Evolutionary conservation across 2,329 filamentous ascomycete species (phyloP).

Genomic region (Fonsecaea nubica): DNA sequence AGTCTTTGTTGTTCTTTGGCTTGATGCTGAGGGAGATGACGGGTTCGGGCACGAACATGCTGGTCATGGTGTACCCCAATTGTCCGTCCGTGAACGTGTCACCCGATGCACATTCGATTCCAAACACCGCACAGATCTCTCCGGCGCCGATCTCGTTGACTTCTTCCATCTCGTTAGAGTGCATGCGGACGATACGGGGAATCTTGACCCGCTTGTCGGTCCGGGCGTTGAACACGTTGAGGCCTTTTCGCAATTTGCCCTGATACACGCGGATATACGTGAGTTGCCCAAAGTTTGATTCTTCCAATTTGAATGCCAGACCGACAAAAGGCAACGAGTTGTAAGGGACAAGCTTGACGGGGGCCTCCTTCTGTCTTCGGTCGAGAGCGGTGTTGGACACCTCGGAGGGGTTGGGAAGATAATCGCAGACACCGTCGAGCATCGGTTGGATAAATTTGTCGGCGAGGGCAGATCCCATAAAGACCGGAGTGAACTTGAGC

Average conservation of each 20-base stretch:
- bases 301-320: slow-evolving; percentile 97
- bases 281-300: slow-evolving; percentile 97
- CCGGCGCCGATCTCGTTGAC: slow-evolving; percentile 89
- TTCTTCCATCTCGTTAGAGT: slow-evolving; percentile 99
- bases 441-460: slow-evolving; percentile 96
- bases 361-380: slow-evolving; percentile 75
- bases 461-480: slow-evolving; percentile 94
- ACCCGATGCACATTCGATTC: slow-evolving; percentile 95
- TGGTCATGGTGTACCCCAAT: slow-evolving; percentile 92
- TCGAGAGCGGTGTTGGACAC: slow-evolving; percentile 90
- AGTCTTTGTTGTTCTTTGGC: slow-evolving; percentile 90
- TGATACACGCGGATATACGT: slow-evolving; percentile 99
- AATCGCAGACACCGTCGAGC: slow-evolving; percentile 95
- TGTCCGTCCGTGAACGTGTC: slow-evolving; percentile 97
- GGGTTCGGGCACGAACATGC: slow-evolving; percentile 95
- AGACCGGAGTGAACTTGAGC: slow-evolving; percentile 88
- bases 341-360: slow-evolving; percentile 89
- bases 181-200: slow-evolving; percentile 97
- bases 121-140: slow-evolving; percentile 98
- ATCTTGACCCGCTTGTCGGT: slow-evolving; percentile 96
- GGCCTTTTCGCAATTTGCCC: slow-evolving; percentile 84
- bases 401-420: slow-evolving; percentile 88
- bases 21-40: slow-evolving; percentile 98
- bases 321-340: slow-evolving; percentile 93
- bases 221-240: slow-evolving; percentile 90